A percentile compares a stretch with the other conserved stretches of the same genome.
Conservation (phyloP, 441 rosid species). For the Pelargonium citronellum region DNA sequence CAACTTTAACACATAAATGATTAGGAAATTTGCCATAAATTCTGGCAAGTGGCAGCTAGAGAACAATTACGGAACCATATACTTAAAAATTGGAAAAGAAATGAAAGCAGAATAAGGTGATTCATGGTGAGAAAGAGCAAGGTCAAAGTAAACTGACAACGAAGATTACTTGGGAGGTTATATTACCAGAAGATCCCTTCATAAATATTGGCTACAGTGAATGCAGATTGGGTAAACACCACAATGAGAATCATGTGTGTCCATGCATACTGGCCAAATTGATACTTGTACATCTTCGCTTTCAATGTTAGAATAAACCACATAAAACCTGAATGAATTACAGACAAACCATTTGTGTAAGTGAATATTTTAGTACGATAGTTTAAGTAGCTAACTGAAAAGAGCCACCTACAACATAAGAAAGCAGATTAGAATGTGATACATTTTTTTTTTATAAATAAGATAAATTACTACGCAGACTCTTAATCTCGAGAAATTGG, state of each 20-base stretch:
- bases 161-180: neutral
- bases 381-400: neutral
- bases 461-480: too few species aligned
- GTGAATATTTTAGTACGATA: neutral
- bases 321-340: slow-evolving; percentile 20
- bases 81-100: too few species aligned
- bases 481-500: neutral
- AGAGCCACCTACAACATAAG: neutral
- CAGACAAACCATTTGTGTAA: neutral
- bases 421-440: too few species aligned
- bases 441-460: too few species aligned
- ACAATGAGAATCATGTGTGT: slow-evolving; percentile 31
- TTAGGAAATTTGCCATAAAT: too few species aligned
- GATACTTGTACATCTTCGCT: slow-evolving; percentile 32
- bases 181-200: slow-evolving; percentile 29
- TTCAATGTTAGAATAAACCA: slow-evolving; percentile 29
- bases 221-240: slow-evolving; percentile 29
- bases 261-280: slow-evolving; percentile 32
- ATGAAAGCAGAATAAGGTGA: too few species aligned
- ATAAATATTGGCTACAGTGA: slow-evolving; percentile 29
- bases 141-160: neutral
- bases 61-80: too few species aligned
- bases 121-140: too few species aligned
- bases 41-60: too few species aligned
- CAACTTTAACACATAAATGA: too few species aligned